Conservation (phyloP, 2,329 filamentous ascomycete genomes). For the Nigrograna mackinnonii region DNA sequence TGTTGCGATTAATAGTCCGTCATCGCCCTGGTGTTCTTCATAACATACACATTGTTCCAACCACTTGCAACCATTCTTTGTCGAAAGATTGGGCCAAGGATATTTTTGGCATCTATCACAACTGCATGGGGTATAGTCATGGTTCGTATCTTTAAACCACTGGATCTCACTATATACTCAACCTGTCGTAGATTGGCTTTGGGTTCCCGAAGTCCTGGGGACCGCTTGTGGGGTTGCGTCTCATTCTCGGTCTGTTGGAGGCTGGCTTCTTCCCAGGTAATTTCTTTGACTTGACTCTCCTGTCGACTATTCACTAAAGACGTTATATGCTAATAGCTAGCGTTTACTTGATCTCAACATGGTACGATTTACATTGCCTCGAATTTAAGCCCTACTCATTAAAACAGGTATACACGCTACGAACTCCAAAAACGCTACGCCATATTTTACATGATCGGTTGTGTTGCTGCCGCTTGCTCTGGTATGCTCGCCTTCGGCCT, state of each 20-base stretch:
- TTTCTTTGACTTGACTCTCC: too few species aligned
- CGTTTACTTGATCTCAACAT: conserved; percentile 17
- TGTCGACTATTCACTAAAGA: too few species aligned
- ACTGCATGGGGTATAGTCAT: conserved; percentile 24
- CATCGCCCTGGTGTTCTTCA: conserved; percentile 56
- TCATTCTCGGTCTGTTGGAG: conserved; percentile 24
- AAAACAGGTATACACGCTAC: too few species aligned
- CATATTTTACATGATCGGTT: conserved; percentile 54
- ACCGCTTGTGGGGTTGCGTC: conserved; percentile 18
- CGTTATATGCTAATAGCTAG: too few species aligned
- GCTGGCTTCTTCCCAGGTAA: conserved; percentile 9
- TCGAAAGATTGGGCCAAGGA: conserved; percentile 32
- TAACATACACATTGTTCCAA: conserved; percentile 56
- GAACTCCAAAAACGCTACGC: conserved; percentile 54
- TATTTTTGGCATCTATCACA: conserved; percentile 21
- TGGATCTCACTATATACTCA: too few species aligned
- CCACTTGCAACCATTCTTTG: conserved; percentile 56
- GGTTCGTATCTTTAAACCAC: too few species aligned
- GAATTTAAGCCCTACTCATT: too few species aligned
- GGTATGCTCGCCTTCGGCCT: conserved; percentile 52
- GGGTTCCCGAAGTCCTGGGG: too few species aligned
- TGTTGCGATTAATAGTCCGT: too few species aligned
- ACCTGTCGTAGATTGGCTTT: too few species aligned
- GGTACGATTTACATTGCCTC: too few species aligned
- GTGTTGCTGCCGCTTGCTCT: conserved; percentile 53